phyloP scores from a whole-genome alignment of 192 early-diverging fungal genomes.

The Tieghemiomyces parasiticus region DNA sequence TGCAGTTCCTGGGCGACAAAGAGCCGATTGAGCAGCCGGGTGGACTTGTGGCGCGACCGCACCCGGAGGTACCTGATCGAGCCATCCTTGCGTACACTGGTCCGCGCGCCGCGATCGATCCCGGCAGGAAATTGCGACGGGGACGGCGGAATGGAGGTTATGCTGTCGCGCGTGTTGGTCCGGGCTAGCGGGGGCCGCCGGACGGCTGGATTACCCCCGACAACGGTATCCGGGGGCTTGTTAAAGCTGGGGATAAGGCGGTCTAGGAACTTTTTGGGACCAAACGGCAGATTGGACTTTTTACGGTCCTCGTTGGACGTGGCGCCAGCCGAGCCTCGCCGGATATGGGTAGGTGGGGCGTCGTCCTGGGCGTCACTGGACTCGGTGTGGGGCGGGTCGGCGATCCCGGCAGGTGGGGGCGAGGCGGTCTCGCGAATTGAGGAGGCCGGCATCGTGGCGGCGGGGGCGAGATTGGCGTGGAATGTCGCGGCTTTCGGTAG shows the following conservation, averaged over 20 bases:
- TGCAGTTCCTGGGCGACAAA: conserved; percentile 31
- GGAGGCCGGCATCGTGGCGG: no score
- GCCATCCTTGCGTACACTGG: neutral
- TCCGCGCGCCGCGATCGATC: neutral
- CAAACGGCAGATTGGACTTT: neutral
- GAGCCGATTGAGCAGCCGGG: conserved; percentile 21
- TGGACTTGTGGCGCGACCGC: conserved; percentile 7
- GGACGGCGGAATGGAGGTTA: neutral
- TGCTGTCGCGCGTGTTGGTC: neutral
- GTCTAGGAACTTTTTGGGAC: conserved; percentile 6
- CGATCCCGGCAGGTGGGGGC: no score
- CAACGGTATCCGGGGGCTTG: neutral
- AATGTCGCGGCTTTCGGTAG: no score
- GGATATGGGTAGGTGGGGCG: no score
- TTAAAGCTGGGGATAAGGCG: neutral
- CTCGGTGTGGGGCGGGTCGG: no score
- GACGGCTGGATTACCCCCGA: no score
- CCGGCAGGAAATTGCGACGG: neutral
- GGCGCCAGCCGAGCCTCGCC: no score
- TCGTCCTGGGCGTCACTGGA: no score
- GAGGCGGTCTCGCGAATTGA: no score
- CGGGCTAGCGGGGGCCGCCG: neutral
- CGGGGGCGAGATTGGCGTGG: no score
- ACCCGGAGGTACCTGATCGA: conserved; percentile 4
- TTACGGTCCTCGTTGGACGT: neutral